Evolutionary conservation across 2,329 filamentous ascomycete genomes (phyloP), one percentile per base, ranked within the genome.

Genomic region (Penicillium nordicum): DNA sequence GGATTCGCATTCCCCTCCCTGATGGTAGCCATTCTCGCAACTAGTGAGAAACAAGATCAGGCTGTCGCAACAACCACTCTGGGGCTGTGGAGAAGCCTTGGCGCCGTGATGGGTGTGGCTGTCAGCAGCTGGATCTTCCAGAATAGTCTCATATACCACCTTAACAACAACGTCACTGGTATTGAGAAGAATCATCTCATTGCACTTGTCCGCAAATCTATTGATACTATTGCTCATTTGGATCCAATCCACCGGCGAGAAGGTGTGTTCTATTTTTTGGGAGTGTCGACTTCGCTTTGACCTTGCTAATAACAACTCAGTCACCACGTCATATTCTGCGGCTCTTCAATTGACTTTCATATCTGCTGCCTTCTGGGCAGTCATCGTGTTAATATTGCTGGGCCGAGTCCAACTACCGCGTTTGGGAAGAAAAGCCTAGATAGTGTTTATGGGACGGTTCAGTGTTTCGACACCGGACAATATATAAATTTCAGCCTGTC

Each of bases 51-150:
- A 65, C 68, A 76, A 5, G 84, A 88, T 47, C 86, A 88, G 69
- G 87, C 87, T 14, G 85, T 88, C 40, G 84, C 86, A 12, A 89
- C 88, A 1, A 85, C 82, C 51, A 90, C 88, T 0, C 76, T 92
- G 58, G 82, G 88, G 18, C 75, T 92, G 18, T 91, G 87, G 84
- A 82, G 89, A 53, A 85, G 83, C 56, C 73, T 92, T 5, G 89
- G 89, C 7, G 82, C 81, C 54, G 88, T 92, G 1, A 79, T 92
- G 67, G 89, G 89, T n/a, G 83, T 92, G 43, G 85, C 88, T 0
- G 76, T 82, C 50, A 88, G 85, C 62, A 89, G 86, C 68, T 79
- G 91, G 55, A 83, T 91, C 8, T 76, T 92, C 59, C 89, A 93
- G 74, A 91, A 91, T 65, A 80, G 83, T 0, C 75, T 93, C 50